Evolutionary conservation across 176 grass and related monocot species (phyloP).

Genomic region (Musa itinerans): DNA sequence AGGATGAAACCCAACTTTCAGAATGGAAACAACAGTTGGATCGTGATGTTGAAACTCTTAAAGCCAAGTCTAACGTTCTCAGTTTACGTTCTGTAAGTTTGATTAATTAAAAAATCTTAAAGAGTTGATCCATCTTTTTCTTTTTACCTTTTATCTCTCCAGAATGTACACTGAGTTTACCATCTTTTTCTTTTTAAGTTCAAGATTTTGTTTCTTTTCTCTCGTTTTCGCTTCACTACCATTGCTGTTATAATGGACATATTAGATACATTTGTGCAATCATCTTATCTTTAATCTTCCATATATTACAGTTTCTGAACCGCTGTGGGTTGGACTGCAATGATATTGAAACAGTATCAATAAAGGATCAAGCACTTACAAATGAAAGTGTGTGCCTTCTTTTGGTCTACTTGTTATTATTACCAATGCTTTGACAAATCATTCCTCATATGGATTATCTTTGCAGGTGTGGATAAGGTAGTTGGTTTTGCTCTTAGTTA

Average conservation of each 20-base stretch:
- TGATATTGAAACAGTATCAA: constrained; percentile 78
- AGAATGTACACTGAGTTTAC: neutral
- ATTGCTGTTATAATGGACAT: neutral
- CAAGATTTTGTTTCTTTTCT: no score
- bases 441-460: neutral
- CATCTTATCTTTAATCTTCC: neutral
- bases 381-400: constrained; percentile 83
- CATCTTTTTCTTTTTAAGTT: neutral
- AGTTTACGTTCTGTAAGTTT: constrained; percentile 70
- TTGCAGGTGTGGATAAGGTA: constrained; percentile 85
- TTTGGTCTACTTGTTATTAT: constrained; percentile 14
- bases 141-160: neutral
- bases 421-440: neutral
- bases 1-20: constrained; percentile 83
- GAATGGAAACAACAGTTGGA: constrained; percentile 99
- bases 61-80: constrained; percentile 86
- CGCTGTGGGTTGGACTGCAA: constrained; percentile 72
- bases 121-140: neutral
- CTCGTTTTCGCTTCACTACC: neutral
- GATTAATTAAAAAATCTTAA: neutral
- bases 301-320: constrained; percentile 57
- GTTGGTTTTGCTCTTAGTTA: constrained; percentile 92
- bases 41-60: constrained; percentile 97
- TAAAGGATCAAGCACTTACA: constrained; percentile 86
- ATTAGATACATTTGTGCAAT: neutral